phyloP scores from a whole-genome alignment of 2,329 filamentous ascomycete species.

The Venturiaceae sp. region DNA sequence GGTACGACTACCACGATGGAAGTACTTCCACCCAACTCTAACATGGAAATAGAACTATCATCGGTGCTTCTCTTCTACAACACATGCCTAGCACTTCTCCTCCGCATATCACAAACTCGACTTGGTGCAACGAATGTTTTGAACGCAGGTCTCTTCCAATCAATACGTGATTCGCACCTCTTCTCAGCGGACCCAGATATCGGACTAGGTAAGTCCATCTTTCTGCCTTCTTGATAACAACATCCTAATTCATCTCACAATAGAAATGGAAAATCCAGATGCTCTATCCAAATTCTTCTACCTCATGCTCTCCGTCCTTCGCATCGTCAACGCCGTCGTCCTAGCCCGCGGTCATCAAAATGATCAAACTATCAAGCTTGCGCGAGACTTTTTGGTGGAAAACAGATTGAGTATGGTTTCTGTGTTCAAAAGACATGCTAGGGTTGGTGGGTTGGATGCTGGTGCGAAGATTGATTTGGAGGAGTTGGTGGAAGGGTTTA shows the following conservation, averaged over 20 bases:
- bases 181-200: constrained; percentile 90
- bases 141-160: constrained; percentile 77
- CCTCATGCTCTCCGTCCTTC: constrained; percentile 68
- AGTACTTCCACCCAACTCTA: background rate
- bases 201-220: constrained; percentile 55
- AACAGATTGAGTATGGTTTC: constrained; percentile 78
- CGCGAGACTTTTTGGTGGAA: constrained; percentile 68
- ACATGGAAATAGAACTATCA: constrained; percentile 35
- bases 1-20: constrained; percentile 10
- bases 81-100: constrained; percentile 70
- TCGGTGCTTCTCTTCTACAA: constrained; percentile 53
- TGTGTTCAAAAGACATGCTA: constrained; percentile 81
- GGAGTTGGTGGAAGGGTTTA: constrained; percentile 76
- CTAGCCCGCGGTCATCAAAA: constrained; percentile 77
- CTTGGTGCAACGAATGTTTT: constrained; percentile 80
- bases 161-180: constrained; percentile 70
- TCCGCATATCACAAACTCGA: constrained; percentile 75
- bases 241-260: background rate
- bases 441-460: constrained; percentile 39
- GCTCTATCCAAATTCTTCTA: constrained; percentile 76
- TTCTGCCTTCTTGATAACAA: constrained; percentile 9
- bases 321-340: constrained; percentile 73
- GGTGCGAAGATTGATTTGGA: constrained; percentile 44
- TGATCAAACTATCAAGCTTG: constrained; percentile 60
- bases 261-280: constrained; percentile 55